phyloP scores from a whole-genome alignment of 495 filamentous ascomycete genomes.

The Hypoxylon lenormandii region DNA sequence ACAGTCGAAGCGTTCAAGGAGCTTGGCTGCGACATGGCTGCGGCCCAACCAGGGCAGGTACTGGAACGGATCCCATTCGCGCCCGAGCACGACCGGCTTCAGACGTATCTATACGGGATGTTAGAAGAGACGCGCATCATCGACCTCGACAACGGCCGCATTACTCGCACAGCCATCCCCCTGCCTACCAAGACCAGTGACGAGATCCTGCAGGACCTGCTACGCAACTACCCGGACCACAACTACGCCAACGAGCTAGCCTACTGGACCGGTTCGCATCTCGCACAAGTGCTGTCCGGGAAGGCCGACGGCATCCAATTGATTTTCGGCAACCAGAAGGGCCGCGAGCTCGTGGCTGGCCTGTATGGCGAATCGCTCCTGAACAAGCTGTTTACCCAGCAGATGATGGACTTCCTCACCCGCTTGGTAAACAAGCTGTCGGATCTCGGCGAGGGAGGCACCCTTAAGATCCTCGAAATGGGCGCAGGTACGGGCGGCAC shows the following conservation, averaged over 20 bases:
- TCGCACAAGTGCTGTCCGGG: conserved; percentile 56
- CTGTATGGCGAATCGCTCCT: conserved; percentile 60
- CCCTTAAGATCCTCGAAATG: conserved; percentile 54
- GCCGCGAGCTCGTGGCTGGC: conserved; percentile 55
- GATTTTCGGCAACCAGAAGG: conserved; percentile 59
- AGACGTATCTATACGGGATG: conserved; percentile 57
- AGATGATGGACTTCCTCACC: conserved; percentile 58
- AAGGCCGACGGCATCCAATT: conserved; percentile 58
- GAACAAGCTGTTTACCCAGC: conserved; percentile 52
- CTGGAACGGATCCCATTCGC: conserved; percentile 52
- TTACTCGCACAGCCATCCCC: conserved; percentile 54
- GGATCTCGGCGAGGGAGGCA: conserved; percentile 39
- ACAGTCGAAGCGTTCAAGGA: conserved; percentile 61
- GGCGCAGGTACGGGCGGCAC: conserved; percentile 58
- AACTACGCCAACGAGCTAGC: conserved; percentile 52
- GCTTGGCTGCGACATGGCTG: conserved; percentile 54
- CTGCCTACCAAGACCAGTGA: conserved; percentile 48
- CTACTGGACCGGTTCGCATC: conserved; percentile 51
- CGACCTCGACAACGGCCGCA: conserved; percentile 46
- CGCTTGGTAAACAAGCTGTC: conserved; percentile 46
- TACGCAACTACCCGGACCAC: conserved; percentile 53
- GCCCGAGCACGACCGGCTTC: conserved; percentile 51
- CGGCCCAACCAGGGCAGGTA: conserved; percentile 51
- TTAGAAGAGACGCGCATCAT: conserved; percentile 54
- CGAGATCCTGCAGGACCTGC: conserved; percentile 50